These are phyloP conservation scores for Oemleria cerasiformis DNA, from an alignment of 306 rosid species.

Conservation along the genomic window DNA sequence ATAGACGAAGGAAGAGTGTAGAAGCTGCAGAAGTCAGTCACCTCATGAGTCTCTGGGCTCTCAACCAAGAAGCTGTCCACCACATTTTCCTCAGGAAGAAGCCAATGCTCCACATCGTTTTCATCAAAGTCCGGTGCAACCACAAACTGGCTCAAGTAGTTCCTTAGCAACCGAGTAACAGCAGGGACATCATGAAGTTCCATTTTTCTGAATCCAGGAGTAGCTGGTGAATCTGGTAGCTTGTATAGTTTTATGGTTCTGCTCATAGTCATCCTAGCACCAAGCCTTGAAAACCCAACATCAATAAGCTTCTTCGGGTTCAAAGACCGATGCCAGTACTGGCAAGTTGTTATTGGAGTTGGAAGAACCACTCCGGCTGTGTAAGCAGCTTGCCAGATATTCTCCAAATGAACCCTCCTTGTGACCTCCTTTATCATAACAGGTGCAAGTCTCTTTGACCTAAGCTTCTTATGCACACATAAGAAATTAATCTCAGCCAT, in stretches of 20 bases:
- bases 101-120: constrained; percentile 93
- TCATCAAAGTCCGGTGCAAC: constrained; percentile 90
- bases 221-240: constrained; percentile 73
- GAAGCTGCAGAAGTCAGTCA: constrained; percentile 96
- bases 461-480: constrained; percentile 92
- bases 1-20: constrained; percentile 90
- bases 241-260: constrained; percentile 88
- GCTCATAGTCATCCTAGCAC: constrained; percentile 98
- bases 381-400: constrained; percentile 93
- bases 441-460: constrained; percentile 96
- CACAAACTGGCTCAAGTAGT: constrained; percentile 61
- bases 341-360: constrained; percentile 86
- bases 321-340: constrained; percentile 94
- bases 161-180: constrained; percentile 79
- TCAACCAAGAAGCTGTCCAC: constrained; percentile 87
- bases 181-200: constrained; percentile 83
- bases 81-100: constrained; percentile 77
- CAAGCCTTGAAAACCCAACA: constrained; percentile 96
- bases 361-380: constrained; percentile 97
- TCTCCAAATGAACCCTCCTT: constrained; percentile 93
- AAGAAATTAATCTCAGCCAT: constrained; percentile 95
- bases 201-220: constrained; percentile 93
- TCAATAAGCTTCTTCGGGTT: constrained; percentile 94
- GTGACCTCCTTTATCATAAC: constrained; percentile 99
- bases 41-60: constrained; percentile 77